Conservation (phyloP, 2,329 filamentous ascomycete species). For the Botryotinia calthae region DNA sequence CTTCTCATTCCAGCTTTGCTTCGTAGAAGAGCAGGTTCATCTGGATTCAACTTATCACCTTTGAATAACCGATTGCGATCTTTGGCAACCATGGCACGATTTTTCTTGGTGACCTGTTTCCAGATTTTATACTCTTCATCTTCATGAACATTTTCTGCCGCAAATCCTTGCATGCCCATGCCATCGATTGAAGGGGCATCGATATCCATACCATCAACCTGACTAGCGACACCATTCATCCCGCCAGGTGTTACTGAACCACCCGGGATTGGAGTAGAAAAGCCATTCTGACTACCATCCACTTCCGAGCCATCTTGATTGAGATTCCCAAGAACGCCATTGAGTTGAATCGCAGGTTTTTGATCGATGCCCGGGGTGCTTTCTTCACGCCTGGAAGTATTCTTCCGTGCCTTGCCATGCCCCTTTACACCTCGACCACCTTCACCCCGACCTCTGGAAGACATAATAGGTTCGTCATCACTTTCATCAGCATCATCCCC, state of each 20-base stretch:
- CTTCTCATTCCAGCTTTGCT: constrained; percentile 86
- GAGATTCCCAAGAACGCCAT: constrained; percentile 57
- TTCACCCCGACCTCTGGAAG: constrained; percentile 86
- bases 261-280: constrained; percentile 75
- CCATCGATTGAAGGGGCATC: constrained; percentile 72
- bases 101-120: constrained; percentile 98
- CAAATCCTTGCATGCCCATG: constrained; percentile 62
- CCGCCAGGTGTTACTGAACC: constrained; percentile 74
- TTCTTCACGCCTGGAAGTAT: constrained; percentile 70
- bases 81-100: constrained; percentile 80
- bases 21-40: constrained; percentile 83
- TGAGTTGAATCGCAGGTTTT: constrained; percentile 69
- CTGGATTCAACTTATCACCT: constrained; percentile 76
- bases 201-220: constrained; percentile 82
- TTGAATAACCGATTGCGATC: constrained; percentile 85
- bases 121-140: constrained; percentile 97
- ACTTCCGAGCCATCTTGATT: constrained; percentile 74
- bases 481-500: constrained; percentile 87
- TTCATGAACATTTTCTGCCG: constrained; percentile 73
- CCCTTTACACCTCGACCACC: constrained; percentile 59
- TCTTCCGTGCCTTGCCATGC: constrained; percentile 65
- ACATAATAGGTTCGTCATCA: constrained; percentile 98
- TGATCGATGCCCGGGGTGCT: constrained; percentile 73
- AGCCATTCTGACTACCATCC: constrained; percentile 78
- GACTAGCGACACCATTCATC: constrained; percentile 68